Evolutionary conservation across 768 basidiomycete species (phyloP).

Genomic region (Lyophyllum shimeji): DNA sequence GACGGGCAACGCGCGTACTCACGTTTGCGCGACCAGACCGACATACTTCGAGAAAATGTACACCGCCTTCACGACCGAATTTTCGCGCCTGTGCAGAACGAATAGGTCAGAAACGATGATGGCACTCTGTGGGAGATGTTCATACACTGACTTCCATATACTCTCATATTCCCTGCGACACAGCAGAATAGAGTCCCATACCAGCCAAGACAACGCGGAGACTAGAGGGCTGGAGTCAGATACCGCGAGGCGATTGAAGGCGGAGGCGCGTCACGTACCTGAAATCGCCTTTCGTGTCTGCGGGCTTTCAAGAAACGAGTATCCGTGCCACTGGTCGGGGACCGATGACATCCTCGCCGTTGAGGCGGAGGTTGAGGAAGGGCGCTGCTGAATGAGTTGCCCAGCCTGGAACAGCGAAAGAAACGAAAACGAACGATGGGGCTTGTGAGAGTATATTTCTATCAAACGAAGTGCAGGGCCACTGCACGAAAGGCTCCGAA

Average conservation of each 20-base stretch:
- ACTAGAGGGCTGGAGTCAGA: neutral
- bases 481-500: neutral
- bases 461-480: neutral
- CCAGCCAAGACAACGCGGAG: neutral
- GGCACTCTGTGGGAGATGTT: too few species aligned
- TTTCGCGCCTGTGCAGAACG: neutral
- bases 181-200: neutral
- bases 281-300: neutral
- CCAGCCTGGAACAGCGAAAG: too few species aligned
- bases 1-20: neutral
- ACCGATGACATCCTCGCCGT: too few species aligned
- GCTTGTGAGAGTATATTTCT: neutral
- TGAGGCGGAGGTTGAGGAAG: too few species aligned
- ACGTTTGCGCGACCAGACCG: slow-evolving; percentile 1
- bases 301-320: neutral
- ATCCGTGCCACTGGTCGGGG: neutral
- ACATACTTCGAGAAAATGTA: neutral
- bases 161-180: neutral
- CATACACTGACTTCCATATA: neutral
- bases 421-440: neutral
- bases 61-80: neutral
- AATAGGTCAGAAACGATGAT: neutral
- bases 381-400: too few species aligned
- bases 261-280: neutral
- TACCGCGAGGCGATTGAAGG: neutral